phyloP scores from a whole-genome alignment of 495 filamentous ascomycete species.

The Penicillium antarcticum region DNA sequence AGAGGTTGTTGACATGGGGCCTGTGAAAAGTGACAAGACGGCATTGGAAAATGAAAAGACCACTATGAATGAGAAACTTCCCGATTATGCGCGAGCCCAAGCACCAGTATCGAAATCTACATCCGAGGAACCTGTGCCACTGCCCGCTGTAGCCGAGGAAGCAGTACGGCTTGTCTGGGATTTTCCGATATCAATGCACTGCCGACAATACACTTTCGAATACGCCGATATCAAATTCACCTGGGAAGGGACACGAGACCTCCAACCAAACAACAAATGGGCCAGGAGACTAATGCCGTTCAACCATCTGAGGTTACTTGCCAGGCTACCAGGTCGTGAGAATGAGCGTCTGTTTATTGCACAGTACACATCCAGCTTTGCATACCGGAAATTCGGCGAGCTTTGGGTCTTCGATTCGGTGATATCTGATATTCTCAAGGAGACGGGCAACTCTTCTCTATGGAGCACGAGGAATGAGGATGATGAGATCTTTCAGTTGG shows the following conservation, averaged over 20 bases:
- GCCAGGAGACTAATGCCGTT: slow-evolving; percentile 7
- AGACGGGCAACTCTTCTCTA: neutral
- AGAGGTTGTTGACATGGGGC: no score
- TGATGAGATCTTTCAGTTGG: no score
- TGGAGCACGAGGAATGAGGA: neutral
- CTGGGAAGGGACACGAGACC: slow-evolving; percentile 15
- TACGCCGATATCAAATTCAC: slow-evolving; percentile 10
- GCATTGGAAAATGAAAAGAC: no score
- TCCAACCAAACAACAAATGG: neutral
- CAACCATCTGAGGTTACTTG: slow-evolving; percentile 14
- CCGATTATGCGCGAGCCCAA: no score
- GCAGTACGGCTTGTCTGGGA: slow-evolving; percentile 6
- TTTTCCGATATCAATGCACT: slow-evolving; percentile 3
- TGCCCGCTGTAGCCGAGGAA: slow-evolving; percentile 6
- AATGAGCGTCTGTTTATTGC: neutral
- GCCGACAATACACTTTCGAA: slow-evolving; percentile 5
- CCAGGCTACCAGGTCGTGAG: neutral
- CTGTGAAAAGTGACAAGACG: no score
- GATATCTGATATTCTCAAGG: slow-evolving; percentile 5
- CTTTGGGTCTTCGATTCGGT: slow-evolving; percentile 11
- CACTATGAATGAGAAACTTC: no score
- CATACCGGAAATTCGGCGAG: slow-evolving; percentile 2
- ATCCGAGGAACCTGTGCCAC: neutral
- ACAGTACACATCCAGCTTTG: slow-evolving; percentile 4
- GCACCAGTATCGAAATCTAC: no score